Percentiles rank a stretch among this genome's conserved stretches.
Evolutionary conservation across 129 eudicot species (phyloP).

Genomic region (Gnaphalium uliginosum): DNA sequence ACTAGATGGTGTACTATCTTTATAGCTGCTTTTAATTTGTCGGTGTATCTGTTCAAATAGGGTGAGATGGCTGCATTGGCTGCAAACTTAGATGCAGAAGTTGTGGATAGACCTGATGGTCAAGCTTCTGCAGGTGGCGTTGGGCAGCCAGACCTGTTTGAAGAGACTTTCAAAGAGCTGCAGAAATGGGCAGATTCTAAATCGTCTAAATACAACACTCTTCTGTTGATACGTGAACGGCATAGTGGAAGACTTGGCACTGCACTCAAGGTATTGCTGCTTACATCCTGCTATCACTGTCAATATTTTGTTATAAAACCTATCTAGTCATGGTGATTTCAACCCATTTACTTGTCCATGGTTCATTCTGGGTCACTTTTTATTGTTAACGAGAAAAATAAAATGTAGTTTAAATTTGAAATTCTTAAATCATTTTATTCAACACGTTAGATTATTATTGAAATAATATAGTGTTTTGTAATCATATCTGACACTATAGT

Average conservation of each 20-base stretch:
- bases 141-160: conserved; percentile 47
- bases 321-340: too few relatives aligned
- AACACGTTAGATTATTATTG: not conserved
- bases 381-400: not conserved
- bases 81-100: conserved; percentile 44
- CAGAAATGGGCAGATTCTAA: conserved; percentile 84
- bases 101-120: conserved; percentile 37
- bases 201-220: conserved; percentile 65
- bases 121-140: conserved; percentile 31
- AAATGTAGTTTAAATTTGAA: not conserved
- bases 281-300: not conserved
- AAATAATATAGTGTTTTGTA: too few relatives aligned
- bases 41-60: conserved; percentile 30
- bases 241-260: conserved; percentile 76
- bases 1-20: not conserved
- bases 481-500: not conserved
- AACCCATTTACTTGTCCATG: not conserved
- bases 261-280: conserved; percentile 71
- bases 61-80: conserved; percentile 55
- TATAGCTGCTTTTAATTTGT: conserved; percentile 17
- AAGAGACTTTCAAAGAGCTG: conserved; percentile 84
- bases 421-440: too few relatives aligned
- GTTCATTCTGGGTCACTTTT: not conserved
- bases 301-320: not conserved
- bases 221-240: conserved; percentile 67